Conservation (phyloP, 805 yeast species). For the Sporopachydermia quercuum region DNA sequence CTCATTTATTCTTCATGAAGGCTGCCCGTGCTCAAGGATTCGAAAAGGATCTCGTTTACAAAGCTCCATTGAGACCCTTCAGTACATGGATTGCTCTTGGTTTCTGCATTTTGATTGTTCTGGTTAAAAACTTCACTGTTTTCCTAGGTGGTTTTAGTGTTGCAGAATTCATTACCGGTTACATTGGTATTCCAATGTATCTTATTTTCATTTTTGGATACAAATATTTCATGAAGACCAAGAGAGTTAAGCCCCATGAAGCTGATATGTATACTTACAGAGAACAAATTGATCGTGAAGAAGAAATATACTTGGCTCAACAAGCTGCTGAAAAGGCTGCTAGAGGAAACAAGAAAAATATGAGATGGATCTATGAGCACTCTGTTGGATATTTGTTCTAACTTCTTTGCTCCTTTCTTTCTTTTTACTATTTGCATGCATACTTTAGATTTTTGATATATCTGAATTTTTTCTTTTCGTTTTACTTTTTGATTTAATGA, state of each 20-base stretch:
- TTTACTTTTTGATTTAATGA: too few species aligned
- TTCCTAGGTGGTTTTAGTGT: conserved; percentile 39
- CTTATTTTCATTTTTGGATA: conserved; percentile 39
- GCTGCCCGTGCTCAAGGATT: conserved; percentile 32
- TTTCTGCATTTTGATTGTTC: conserved; percentile 20
- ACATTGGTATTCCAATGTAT: conserved; percentile 59
- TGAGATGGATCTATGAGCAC: conserved; percentile 6
- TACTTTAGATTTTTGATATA: too few species aligned
- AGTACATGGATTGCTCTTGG: conserved; percentile 42
- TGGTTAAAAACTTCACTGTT: conserved; percentile 29
- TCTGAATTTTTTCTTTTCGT: too few species aligned
- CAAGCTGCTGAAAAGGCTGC: conserved; percentile 6
- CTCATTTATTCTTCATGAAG: conserved; percentile 29
- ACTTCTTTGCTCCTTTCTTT: too few species aligned
- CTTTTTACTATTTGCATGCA: too few species aligned
- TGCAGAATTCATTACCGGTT: conserved; percentile 61
- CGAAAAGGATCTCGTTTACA: conserved; percentile 31
- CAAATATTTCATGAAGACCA: conserved; percentile 39
- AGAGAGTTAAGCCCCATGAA: conserved; percentile 33
- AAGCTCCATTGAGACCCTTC: conserved; percentile 53
- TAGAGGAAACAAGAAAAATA: conserved; percentile 11
- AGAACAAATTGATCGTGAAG: conserved; percentile 40
- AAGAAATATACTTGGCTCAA: conserved; percentile 20
- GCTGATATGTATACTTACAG: conserved; percentile 46
- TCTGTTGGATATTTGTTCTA: not conserved